phyloP scores from a whole-genome alignment of 129 eudicot species.

The Daucus carota region DH1_v3.0 NC_030385.2:9130001-9130500 shows the following conservation, averaged over 20 bases:
- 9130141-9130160: slow-evolving; percentile 5
- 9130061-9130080: slow-evolving; percentile 83
- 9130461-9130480: not conserved
- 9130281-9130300: not conserved
- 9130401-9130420: not conserved
- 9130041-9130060: slow-evolving; percentile 62
- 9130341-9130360: not conserved
- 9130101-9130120: slow-evolving; percentile 34
- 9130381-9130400: not conserved
- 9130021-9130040: not conserved
- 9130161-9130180: slow-evolving; percentile 1
- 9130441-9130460: not conserved
- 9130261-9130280: slow-evolving; percentile 27
- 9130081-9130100: slow-evolving; percentile 65
- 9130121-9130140: not conserved
- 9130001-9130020: not conserved
- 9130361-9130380: not conserved
- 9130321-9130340: not conserved
- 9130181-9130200: slow-evolving; percentile 1
- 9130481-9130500: not conserved
- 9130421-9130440: not conserved
- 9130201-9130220: slow-evolving; percentile 4
- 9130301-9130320: too few relatives aligned
- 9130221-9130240: slow-evolving; percentile 26
- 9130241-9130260: slow-evolving; percentile 60